These are phyloP conservation scores for Curvularia eragrostidis DNA, from an alignment of 2,329 filamentous ascomycete genomes.

Conservation along the genomic window DNA sequence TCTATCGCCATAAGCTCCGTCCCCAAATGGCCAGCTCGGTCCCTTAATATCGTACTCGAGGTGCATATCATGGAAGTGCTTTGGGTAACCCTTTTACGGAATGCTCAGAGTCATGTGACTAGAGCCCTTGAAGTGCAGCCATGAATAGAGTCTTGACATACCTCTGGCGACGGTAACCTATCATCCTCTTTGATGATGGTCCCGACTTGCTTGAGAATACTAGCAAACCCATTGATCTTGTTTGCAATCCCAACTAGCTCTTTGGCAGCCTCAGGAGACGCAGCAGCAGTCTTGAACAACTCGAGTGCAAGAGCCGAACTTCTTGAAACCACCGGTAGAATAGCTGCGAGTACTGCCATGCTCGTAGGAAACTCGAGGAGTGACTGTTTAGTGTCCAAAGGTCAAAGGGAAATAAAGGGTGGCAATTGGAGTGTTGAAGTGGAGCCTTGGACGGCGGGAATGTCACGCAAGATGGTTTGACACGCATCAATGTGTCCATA, in stretches of 20 bases:
- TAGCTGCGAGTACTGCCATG: constrained; percentile 47
- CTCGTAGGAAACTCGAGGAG: neutral
- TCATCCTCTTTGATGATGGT: constrained; percentile 49
- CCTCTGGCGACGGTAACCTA: constrained; percentile 45
- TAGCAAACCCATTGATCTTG: constrained; percentile 45
- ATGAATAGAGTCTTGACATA: constrained; percentile 22
- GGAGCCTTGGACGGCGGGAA: constrained; percentile 13
- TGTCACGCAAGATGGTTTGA: constrained; percentile 19
- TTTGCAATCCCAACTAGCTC: constrained; percentile 42
- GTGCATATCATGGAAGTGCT: neutral
- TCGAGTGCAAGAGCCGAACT: constrained; percentile 44
- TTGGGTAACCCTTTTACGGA: neutral
- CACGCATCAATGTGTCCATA: constrained; percentile 26
- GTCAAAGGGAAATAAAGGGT: constrained; percentile 3
- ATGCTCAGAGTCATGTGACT: neutral
- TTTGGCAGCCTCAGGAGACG: constrained; percentile 31
- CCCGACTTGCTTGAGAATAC: constrained; percentile 49
- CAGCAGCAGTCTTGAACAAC: constrained; percentile 43
- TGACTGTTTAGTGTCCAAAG: constrained; percentile 1
- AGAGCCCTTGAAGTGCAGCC: neutral
- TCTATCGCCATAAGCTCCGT: neutral
- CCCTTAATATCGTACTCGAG: too few species aligned
- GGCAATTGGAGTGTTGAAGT: constrained; percentile 13
- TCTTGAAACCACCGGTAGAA: constrained; percentile 44
- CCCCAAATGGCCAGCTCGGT: neutral